Evolutionary conservation across 352 stramenopile genomes (phyloP).

Genomic region (Phytophthora capsici): DNA sequence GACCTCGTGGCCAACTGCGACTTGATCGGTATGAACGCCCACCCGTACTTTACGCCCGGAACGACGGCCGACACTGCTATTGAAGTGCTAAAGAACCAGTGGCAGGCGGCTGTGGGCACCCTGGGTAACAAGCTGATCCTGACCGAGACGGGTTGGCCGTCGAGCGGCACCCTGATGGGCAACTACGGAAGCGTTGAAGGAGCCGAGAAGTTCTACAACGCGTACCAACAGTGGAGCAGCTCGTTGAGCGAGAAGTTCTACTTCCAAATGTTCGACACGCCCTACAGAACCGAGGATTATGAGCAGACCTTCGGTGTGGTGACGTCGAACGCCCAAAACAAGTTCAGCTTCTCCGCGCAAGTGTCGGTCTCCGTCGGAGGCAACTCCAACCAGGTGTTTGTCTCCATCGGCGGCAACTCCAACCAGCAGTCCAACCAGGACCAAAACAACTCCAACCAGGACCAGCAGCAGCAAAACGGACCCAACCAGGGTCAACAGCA

Average conservation of each 20-base stretch:
- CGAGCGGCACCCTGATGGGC: constrained; percentile 23
- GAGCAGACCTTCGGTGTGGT: constrained; percentile 60
- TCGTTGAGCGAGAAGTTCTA: constrained; percentile 59
- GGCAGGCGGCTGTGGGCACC: constrained; percentile 38
- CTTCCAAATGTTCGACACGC: constrained; percentile 75
- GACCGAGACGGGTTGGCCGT: constrained; percentile 55
- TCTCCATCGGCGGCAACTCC: constrained; percentile 19
- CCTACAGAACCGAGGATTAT: constrained; percentile 40
- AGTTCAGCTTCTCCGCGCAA: constrained; percentile 52
- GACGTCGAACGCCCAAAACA: constrained; percentile 33
- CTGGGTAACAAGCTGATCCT: constrained; percentile 44
- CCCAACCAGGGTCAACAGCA: constrained; percentile 13
- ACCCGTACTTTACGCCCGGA: constrained; percentile 49
- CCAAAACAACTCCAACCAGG: constrained; percentile 3
- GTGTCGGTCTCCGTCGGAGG: constrained; percentile 22
- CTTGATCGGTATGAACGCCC: constrained; percentile 53
- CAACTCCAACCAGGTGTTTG: constrained; percentile 23
- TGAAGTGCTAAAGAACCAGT: constrained; percentile 42
- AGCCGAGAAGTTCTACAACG: constrained; percentile 49
- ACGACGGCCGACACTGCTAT: constrained; percentile 32
- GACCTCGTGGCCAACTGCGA: constrained; percentile 41
- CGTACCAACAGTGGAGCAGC: constrained; percentile 59
- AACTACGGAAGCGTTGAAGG: constrained; percentile 37
- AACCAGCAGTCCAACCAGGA: constrained; percentile 4
- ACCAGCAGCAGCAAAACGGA: not conserved